Evolutionary conservation across 2,329 filamentous ascomycete species (phyloP).

Genomic region (Trichoderma sp.): DNA sequence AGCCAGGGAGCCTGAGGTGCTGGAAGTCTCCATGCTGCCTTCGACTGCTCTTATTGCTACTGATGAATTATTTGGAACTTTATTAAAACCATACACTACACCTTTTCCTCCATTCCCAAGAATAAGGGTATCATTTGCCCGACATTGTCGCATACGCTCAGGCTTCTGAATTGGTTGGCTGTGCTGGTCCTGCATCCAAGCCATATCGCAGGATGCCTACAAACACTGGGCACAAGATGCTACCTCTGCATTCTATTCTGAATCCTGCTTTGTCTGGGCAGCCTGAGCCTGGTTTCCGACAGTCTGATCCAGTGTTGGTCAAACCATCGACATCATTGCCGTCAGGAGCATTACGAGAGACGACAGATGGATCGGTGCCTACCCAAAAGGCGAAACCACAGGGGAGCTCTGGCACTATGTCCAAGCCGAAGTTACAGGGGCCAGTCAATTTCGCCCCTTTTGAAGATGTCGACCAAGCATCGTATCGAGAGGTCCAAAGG

Average conservation of each 20-base stretch:
- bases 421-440: conserved; percentile 62
- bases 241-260: conserved; percentile 63
- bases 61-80: conserved; percentile 26
- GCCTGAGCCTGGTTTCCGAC: conserved; percentile 35
- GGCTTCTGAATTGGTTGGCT: background rate
- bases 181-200: background rate
- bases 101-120: background rate
- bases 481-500: conserved; percentile 55
- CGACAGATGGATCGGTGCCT: background rate
- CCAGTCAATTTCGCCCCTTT: conserved; percentile 71
- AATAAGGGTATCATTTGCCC: background rate
- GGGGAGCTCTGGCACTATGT: conserved; percentile 47
- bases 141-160: background rate
- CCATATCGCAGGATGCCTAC: conserved; percentile 11
- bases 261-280: conserved; percentile 55
- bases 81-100: conserved; percentile 25
- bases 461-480: conserved; percentile 60
- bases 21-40: conserved; percentile 25
- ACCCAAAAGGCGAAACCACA: background rate
- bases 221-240: conserved; percentile 46
- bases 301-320: conserved; percentile 36
- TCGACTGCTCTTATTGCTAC: conserved; percentile 25
- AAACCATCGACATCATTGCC: conserved; percentile 4
- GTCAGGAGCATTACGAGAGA: conserved; percentile 27
- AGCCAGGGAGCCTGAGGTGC: conserved; percentile 26